These are phyloP conservation scores for Aspergillus sclerotiicarbonarius DNA, from an alignment of 495 filamentous ascomycete species.

Conservation along the genomic window DNA sequence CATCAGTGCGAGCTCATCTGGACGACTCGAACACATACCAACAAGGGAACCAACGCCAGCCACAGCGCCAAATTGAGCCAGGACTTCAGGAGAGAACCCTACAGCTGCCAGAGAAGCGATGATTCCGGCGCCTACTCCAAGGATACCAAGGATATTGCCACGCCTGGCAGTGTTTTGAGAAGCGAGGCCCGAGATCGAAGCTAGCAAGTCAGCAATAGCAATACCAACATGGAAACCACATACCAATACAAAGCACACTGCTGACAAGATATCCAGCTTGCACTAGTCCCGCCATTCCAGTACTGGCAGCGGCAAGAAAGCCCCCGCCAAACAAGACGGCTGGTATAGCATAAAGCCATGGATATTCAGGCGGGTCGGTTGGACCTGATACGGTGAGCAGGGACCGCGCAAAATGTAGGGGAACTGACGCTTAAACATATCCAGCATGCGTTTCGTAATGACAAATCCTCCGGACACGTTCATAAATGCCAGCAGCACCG, in stretches of 20 bases:
- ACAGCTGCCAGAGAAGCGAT: slow-evolving; percentile 73
- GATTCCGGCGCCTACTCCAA: slow-evolving; percentile 75
- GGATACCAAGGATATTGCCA: slow-evolving; percentile 77
- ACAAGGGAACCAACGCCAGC: slow-evolving; percentile 63
- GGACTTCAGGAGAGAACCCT: slow-evolving; percentile 69
- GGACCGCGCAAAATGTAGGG: background rate
- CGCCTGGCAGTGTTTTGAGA: slow-evolving; percentile 74
- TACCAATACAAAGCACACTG: slow-evolving; percentile 69
- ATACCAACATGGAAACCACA: slow-evolving; percentile 2
- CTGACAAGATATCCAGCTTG: slow-evolving; percentile 80
- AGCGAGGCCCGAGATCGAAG: slow-evolving; percentile 67
- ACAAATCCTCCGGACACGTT: slow-evolving; percentile 82
- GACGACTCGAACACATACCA: slow-evolving; percentile 25
- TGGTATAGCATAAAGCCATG: slow-evolving; percentile 77
- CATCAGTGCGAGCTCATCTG: background rate
- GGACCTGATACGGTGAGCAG: slow-evolving; percentile 45
- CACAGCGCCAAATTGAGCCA: slow-evolving; percentile 70
- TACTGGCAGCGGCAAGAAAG: slow-evolving; percentile 69
- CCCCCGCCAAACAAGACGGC: slow-evolving; percentile 72
- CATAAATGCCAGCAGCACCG: slow-evolving; percentile 76
- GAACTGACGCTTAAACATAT: slow-evolving; percentile 73
- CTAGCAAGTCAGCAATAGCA: slow-evolving; percentile 7
- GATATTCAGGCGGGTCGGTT: slow-evolving; percentile 78
- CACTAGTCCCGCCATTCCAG: slow-evolving; percentile 74
- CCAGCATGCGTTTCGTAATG: slow-evolving; percentile 85